Conservation (phyloP, 192 early-diverging fungal species). For the Chytriomyces sp. region DNA sequence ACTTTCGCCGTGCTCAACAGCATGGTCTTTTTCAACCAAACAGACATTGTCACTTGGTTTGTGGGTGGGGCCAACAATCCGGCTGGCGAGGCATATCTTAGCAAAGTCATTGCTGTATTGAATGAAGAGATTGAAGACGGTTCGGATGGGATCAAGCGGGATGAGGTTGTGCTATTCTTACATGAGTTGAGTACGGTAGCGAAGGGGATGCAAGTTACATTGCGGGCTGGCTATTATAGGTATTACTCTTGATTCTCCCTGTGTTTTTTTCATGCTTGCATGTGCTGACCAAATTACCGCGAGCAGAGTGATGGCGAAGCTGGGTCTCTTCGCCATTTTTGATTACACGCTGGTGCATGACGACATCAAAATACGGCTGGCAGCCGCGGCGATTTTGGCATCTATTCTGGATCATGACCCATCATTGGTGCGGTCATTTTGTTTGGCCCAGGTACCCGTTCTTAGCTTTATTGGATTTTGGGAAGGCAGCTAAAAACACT, state of each 20-base stretch:
- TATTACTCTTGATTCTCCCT: constrained; percentile 44
- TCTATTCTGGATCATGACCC: constrained; percentile 81
- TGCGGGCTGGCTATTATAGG: constrained; percentile 68
- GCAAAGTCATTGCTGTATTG: constrained; percentile 71
- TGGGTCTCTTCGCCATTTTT: constrained; percentile 80
- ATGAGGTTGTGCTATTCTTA: constrained; percentile 78
- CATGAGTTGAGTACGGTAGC: constrained; percentile 78
- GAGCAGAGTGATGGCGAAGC: constrained; percentile 65
- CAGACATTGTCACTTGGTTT: constrained; percentile 72
- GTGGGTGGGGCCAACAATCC: not conserved
- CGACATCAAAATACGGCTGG: constrained; percentile 59
- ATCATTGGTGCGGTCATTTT: constrained; percentile 69
- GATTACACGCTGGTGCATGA: constrained; percentile 65
- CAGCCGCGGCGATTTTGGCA: constrained; percentile 70
- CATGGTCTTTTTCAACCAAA: constrained; percentile 79
- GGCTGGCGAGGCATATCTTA: constrained; percentile 57
- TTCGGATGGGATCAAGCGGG: constrained; percentile 54
- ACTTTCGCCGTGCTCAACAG: constrained; percentile 73
- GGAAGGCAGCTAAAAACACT: constrained; percentile 33
- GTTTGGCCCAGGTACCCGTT: constrained; percentile 58
- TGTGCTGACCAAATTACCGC: not conserved
- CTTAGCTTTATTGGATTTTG: not conserved
- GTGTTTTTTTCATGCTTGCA: not conserved
- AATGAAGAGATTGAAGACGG: constrained; percentile 30
- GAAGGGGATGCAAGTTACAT: constrained; percentile 66